phyloP scores from a whole-genome alignment of 352 stramenopile genomes.

The Phytopythium kandeliae region DNA sequence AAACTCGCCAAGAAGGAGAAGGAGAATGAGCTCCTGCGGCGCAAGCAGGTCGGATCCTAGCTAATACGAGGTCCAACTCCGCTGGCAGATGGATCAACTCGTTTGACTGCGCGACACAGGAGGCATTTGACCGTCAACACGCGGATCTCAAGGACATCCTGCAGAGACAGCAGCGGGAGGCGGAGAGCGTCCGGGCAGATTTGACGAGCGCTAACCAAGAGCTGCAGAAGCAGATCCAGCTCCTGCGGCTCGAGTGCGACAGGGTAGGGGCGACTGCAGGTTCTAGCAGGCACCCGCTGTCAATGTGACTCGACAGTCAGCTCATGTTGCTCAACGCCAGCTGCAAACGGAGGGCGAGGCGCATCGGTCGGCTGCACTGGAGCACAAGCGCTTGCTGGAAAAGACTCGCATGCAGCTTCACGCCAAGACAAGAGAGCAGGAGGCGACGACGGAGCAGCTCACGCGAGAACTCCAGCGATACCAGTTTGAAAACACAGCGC shows the following conservation, averaged over 20 bases:
- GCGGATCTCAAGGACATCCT: conserved; percentile 17
- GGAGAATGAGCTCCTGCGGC: conserved; percentile 40
- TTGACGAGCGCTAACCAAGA: conserved; percentile 28
- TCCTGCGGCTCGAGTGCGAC: conserved; percentile 32
- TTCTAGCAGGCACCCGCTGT: too few species aligned
- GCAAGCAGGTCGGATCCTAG: conserved; percentile 20
- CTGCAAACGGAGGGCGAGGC: conserved; percentile 28
- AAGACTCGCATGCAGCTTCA: conserved; percentile 24
- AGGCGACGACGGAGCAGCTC: conserved; percentile 22
- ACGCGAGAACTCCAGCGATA: conserved; percentile 21
- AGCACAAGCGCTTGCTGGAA: conserved; percentile 35
- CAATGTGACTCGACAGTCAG: not conserved
- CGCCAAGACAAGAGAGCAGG: conserved; percentile 12
- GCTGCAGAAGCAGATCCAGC: conserved; percentile 28
- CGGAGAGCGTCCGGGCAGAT: conserved; percentile 9
- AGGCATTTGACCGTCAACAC: conserved; percentile 12
- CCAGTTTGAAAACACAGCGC: conserved; percentile 13
- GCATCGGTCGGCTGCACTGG: conserved; percentile 21
- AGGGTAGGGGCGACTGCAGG: conserved; percentile 10
- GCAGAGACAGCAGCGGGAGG: conserved; percentile 22
- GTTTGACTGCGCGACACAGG: conserved; percentile 2
- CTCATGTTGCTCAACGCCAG: conserved; percentile 1
- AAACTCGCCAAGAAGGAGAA: conserved; percentile 65
- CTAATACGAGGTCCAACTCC: too few species aligned
- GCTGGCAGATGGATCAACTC: not conserved